Percentiles rank a stretch among this genome's conserved stretches.
These are phyloP conservation scores for Stephanodiscus minutulus DNA, from an alignment of 108 stramenopile genomes.

Conservation along the genomic window DNA sequence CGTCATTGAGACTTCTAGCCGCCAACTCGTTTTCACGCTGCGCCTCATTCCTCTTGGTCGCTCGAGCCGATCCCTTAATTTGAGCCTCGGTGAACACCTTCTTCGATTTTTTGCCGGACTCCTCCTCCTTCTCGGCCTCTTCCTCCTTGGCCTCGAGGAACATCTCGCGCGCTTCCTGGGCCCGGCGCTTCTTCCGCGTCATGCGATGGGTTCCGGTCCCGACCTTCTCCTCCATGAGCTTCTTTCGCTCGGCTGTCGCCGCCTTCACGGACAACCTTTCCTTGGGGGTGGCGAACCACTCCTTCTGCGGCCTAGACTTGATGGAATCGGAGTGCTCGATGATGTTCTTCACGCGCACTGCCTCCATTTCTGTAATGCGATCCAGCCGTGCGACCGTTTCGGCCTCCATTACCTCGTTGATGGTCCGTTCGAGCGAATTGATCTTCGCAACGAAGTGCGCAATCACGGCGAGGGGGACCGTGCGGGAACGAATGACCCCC, in stretches of 20 bases:
- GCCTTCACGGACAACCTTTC: constrained; percentile 64
- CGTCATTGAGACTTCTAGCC: constrained; percentile 42
- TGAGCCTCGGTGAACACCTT: constrained; percentile 42
- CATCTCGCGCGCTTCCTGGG: constrained; percentile 64
- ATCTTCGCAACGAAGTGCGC: constrained; percentile 87
- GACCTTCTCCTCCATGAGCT: constrained; percentile 70
- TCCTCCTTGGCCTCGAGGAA: constrained; percentile 49
- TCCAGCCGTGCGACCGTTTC: constrained; percentile 88
- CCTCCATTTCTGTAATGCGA: constrained; percentile 88
- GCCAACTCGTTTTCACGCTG: constrained; percentile 44
- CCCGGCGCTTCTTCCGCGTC: constrained; percentile 87
- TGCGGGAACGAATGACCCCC: constrained; percentile 79
- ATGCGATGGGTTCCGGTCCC: constrained; percentile 86
- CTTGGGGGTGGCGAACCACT: constrained; percentile 84
- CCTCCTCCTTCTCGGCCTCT: constrained; percentile 41
- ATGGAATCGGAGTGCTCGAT: constrained; percentile 81
- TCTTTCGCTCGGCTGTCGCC: constrained; percentile 64
- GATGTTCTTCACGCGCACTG: constrained; percentile 76
- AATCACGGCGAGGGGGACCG: constrained; percentile 79
- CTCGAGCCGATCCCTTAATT: constrained; percentile 61
- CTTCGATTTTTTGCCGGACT: constrained; percentile 51
- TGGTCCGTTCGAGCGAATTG: constrained; percentile 70
- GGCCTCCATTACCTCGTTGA: constrained; percentile 81
- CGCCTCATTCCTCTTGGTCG: constrained; percentile 45
- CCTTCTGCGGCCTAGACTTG: constrained; percentile 69